Evolutionary conservation across 2,329 filamentous ascomycete genomes (phyloP).

Genomic region (Curvularia sp.): DNA sequence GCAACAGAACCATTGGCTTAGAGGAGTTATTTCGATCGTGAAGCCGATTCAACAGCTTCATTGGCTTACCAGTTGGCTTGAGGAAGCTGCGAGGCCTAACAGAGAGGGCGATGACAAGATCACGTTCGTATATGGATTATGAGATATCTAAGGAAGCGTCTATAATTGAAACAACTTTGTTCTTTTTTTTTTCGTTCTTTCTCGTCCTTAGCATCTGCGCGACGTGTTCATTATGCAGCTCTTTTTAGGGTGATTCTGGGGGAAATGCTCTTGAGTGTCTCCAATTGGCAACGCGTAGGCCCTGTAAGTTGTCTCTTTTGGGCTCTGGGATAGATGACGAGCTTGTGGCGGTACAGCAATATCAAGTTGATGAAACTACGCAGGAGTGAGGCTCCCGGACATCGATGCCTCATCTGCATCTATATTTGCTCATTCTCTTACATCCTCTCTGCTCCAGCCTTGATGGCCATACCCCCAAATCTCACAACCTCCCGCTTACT

Average conservation of each 20-base stretch:
- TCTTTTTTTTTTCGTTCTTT: background rate
- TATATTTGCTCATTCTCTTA: background rate
- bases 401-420: background rate
- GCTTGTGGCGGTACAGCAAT: background rate
- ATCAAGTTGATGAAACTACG: background rate
- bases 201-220: background rate
- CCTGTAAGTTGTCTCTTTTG: background rate
- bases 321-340: background rate
- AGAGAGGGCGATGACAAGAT: conserved; percentile 56
- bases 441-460: conserved; percentile 19
- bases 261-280: background rate
- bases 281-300: background rate
- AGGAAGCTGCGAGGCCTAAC: conserved; percentile 45
- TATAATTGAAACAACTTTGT: background rate
- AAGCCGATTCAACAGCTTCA: conserved; percentile 24
- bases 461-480: conserved; percentile 31
- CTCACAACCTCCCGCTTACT: conserved; percentile 36
- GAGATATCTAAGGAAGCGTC: background rate
- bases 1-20: conserved; percentile 38
- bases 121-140: conserved; percentile 55
- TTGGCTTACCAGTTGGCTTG: conserved; percentile 39
- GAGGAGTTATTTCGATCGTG: conserved; percentile 9
- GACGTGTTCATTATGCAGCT: too few relatives aligned
- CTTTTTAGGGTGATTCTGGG: background rate
- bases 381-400: background rate